These are phyloP conservation scores for Populus tremula DNA, from an alignment of 345 rosid genomes.

Conservation along the genomic window DNA sequence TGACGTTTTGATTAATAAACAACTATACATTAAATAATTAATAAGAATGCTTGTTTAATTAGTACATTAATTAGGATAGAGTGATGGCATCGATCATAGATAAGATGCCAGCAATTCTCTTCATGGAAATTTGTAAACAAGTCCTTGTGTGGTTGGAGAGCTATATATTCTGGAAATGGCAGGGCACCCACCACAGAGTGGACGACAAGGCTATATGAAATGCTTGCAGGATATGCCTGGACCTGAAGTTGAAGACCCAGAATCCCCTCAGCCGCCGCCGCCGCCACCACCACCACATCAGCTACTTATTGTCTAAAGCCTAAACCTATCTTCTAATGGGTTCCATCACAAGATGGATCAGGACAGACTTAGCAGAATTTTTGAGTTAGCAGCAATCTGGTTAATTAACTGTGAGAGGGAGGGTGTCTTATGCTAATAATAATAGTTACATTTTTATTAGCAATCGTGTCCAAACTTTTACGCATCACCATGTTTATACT, in stretches of 20 bases:
- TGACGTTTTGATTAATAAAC: neutral
- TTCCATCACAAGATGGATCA: neutral
- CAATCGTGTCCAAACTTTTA: no score
- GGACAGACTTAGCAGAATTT: neutral
- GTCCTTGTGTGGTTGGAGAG: no score
- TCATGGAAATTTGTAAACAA: neutral
- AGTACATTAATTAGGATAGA: neutral
- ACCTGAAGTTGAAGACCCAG: no score
- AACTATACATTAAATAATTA: neutral
- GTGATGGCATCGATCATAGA: neutral
- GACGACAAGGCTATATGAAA: no score
- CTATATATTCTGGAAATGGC: neutral
- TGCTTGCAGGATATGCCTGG: no score
- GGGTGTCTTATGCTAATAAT: no score
- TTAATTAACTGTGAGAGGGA: no score
- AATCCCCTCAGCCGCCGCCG: no score
- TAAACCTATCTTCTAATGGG: neutral
- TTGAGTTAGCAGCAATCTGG: no score
- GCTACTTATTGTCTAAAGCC: neutral
- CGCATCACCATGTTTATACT: no score
- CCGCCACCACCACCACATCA: neutral
- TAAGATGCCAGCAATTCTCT: neutral
- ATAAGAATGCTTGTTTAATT: neutral
- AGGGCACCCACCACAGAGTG: no score
- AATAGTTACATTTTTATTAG: no score